Base-by-base conservation (phyloP, 164 flowering plant genomes). In the Piper betle region DNA sequence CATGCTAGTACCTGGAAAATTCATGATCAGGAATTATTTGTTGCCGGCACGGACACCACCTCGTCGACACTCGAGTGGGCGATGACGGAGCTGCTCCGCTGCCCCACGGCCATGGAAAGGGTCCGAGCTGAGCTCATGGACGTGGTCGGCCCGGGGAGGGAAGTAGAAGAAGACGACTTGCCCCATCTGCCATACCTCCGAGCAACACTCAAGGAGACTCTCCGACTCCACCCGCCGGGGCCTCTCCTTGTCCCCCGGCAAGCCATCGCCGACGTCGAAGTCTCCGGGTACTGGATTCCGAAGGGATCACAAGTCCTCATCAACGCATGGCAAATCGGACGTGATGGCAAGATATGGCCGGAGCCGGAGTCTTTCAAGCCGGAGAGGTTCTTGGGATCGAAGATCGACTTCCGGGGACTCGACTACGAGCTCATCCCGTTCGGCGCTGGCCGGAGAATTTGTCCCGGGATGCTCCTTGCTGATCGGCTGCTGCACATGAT, bases 11-110 rank as follows among this genome's bases (percentile, higher is more conserved):
- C 33, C 33, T 25, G 33, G 33, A 25, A 25, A 25, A 25, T 25
- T 25, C 33, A 48, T 48, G 11, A 9, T 5, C 54, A 62, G 68
- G 68, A 65, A 8, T 19, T 83, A 58, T 80, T 83, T 52, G 13
- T 82, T 53, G 92, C 81, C 0, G 87, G 86, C 0, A 62, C 84
- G 5, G 85, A 83, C 54, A 76, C 84, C 13, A 83, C 81, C 4
- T 77, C 82, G 64, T 77, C 78, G 64, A 82, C 78, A 5, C 73
- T 70, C 2, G 92, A 85, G 61, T 85, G 92, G 88, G 85, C 84
- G n/a, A 33, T 85, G 74, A 72, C 83, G 0, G 86, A 85, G 75
- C 82, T 85, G 17, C 73, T 85, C 19, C 52, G 61, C 55, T 64
- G 80, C 62, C 88, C 82, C 0, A 63, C 64, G 1, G 16, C 60